Conservation (phyloP, 306 rosid species). For the Cicer judaicum region DNA sequence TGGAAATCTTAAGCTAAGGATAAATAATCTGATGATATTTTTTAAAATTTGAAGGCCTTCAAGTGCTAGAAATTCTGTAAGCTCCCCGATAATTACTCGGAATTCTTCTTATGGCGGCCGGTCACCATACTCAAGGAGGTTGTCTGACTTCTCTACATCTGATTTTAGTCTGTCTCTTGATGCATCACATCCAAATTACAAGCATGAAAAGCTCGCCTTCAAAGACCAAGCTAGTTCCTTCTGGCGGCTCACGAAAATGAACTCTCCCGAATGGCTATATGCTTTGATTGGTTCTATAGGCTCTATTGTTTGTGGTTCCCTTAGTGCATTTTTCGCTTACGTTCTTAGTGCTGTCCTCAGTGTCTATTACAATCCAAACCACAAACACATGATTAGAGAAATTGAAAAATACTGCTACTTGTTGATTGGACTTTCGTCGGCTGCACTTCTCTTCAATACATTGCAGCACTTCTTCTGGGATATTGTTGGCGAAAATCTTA, state of each 20-base stretch:
- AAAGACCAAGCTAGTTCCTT: slow-evolving; percentile 97
- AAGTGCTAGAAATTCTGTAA: slow-evolving; percentile 97
- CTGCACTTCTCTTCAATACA: slow-evolving; percentile 92
- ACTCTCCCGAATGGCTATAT: slow-evolving; percentile 95
- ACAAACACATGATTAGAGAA: slow-evolving; percentile 74
- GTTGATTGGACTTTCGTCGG: slow-evolving; percentile 88
- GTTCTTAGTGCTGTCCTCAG: slow-evolving; percentile 92
- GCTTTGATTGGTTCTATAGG: slow-evolving; percentile 92
- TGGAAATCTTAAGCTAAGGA: background rate
- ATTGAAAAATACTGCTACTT: slow-evolving; percentile 84
- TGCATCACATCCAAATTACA: slow-evolving; percentile 79
- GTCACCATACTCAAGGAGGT: slow-evolving; percentile 95
- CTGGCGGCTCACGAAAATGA: slow-evolving; percentile 99
- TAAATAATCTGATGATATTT: slow-evolving; percentile 4
- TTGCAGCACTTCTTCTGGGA: slow-evolving; percentile 96
- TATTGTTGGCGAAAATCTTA: slow-evolving; percentile 90
- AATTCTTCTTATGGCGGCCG: slow-evolving; percentile 96
- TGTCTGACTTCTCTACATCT: slow-evolving; percentile 95
- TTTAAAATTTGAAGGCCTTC: slow-evolving; percentile 75
- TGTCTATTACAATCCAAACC: slow-evolving; percentile 77
- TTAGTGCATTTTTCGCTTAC: slow-evolving; percentile 96
- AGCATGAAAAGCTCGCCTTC: slow-evolving; percentile 85
- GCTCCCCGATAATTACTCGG: slow-evolving; percentile 95
- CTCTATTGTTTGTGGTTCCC: slow-evolving; percentile 90
- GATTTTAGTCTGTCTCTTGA: slow-evolving; percentile 89